A percentile compares a stretch with the other conserved stretches of the same genome.
These are phyloP conservation scores for Davidsoniella eucalypti DNA, from an alignment of 2,329 filamentous ascomycete species.

Conservation along the genomic window DNA sequence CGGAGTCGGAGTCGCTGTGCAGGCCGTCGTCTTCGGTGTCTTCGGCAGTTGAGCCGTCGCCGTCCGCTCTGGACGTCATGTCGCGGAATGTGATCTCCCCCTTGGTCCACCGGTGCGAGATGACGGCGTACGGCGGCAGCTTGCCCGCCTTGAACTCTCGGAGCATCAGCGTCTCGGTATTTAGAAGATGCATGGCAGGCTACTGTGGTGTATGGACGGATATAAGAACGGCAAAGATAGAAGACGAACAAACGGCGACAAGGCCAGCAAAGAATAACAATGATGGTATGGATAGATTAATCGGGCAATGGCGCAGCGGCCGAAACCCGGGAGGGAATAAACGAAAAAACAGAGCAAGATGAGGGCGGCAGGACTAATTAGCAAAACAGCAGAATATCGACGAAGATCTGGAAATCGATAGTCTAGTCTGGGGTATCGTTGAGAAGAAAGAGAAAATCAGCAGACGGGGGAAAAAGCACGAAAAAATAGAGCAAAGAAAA, in stretches of 20 bases:
- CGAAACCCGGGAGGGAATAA: background rate
- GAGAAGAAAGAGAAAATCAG: too few species aligned
- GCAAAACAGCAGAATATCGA: background rate
- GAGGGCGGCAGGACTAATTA: background rate
- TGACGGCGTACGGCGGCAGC: slow-evolving; percentile 8
- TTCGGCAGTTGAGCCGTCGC: slow-evolving; percentile 3
- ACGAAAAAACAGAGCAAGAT: background rate
- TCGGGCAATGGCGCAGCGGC: background rate
- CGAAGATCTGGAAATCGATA: too few species aligned
- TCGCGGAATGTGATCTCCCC: slow-evolving; percentile 9
- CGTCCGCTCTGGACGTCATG: slow-evolving; percentile 4
- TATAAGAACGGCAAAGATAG: background rate
- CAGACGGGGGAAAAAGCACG: background rate
- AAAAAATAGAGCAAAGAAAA: background rate
- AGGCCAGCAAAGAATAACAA: background rate
- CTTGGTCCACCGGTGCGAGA: slow-evolving; percentile 9
- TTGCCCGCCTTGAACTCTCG: slow-evolving; percentile 7
- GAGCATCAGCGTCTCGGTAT: slow-evolving; percentile 8
- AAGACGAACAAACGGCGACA: background rate
- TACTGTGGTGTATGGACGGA: background rate
- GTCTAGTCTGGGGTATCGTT: too few species aligned
- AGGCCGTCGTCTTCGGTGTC: slow-evolving; percentile 5
- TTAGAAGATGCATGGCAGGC: slow-evolving; percentile 10
- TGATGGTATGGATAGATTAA: too few species aligned
- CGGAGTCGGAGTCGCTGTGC: background rate